Base-by-base conservation (phyloP, 2,329 filamentous ascomycete species). In the Aspergillus costaricaensis region DNA sequence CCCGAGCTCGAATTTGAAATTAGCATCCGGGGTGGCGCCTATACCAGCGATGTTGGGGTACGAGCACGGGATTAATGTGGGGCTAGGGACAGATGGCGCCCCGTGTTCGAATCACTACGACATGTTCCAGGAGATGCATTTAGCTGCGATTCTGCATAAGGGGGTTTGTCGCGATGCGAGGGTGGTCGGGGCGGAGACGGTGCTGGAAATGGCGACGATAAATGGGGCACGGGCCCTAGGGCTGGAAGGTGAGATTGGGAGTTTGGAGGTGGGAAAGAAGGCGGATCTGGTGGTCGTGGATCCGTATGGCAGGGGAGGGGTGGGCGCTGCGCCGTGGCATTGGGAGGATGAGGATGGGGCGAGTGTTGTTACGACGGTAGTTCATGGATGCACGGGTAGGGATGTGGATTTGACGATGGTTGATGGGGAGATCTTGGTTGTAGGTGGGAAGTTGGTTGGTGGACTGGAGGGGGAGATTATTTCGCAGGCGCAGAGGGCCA, bases 41-140 rank as follows among this genome's bases (percentile, higher is more conserved):
- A 23, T 59, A n/a, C 57, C 57, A 14, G 44, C 51, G 6, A 50
- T 59, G 43, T 14, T 59, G n/a, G 44, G 6, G 19, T 15, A 19
- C 6, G 41, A 23, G 4, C 21, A 19, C 1, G 74, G 74, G 0
- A 77, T 84, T 7, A 83, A 81, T 58, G 77, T 84, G 4, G 72
- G 73, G 1, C 70, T 85, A 2, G 83, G 82, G 0, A 84, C 82
- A 0, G 82, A 85, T 65, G 82, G 82, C 0, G 82, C 82, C 1
- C 82, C 82, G 0, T 84, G 82, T 67, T 80, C 81, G 39, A 83
- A 83, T 63, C 79, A 79, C 4, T 82, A 81, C 67, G 81, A 83
- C 62, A 77, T 84, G 70, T 66, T 84, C 23, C 80, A 80, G 50
- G 82, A 85, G 69, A 84, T 83, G 80, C 80, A 81, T 54, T 72